Percentiles rank a stretch among this genome's conserved stretches.
Conservation (phyloP, 352 stramenopile genomes). For the Globisporangium spinosum region DNA sequence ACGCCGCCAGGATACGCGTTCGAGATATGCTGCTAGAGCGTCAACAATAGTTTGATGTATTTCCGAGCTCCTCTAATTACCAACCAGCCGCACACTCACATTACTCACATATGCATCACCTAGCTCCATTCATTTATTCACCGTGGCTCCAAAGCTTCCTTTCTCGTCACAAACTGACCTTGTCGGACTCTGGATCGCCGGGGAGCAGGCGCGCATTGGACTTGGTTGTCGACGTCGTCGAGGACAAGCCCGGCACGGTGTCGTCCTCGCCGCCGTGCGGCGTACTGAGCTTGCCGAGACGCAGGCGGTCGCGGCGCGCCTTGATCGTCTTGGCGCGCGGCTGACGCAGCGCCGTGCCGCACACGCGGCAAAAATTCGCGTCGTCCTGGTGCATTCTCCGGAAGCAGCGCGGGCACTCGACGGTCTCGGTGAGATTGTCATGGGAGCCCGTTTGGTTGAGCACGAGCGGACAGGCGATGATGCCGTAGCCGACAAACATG, state of each 20-base stretch:
- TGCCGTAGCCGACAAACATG: conserved; percentile 87
- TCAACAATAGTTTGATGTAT: background rate
- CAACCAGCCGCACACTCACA: background rate
- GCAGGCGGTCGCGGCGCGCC: conserved; percentile 49
- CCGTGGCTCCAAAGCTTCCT: background rate
- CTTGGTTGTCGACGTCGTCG: conserved; percentile 57
- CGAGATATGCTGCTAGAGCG: background rate
- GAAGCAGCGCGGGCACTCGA: conserved; percentile 65
- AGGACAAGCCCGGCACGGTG: conserved; percentile 30
- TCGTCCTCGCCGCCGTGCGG: conserved; percentile 31
- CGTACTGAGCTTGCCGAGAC: conserved; percentile 53
- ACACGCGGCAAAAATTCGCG: conserved; percentile 76
- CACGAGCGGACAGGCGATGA: conserved; percentile 80
- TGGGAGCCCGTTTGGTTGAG: conserved; percentile 53
- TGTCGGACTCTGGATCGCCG: conserved; percentile 20
- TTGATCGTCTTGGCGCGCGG: conserved; percentile 59
- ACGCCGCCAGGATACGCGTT: background rate
- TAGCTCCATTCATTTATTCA: background rate
- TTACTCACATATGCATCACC: background rate
- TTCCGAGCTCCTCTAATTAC: background rate
- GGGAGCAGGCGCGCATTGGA: conserved; percentile 48
- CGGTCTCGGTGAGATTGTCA: conserved; percentile 53
- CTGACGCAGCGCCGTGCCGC: conserved; percentile 51
- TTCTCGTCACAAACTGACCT: conserved; percentile 26
- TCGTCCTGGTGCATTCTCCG: conserved; percentile 74